phyloP scores from a whole-genome alignment of 257 asterid genomes.

The Lycium ferocissimum region DNA sequence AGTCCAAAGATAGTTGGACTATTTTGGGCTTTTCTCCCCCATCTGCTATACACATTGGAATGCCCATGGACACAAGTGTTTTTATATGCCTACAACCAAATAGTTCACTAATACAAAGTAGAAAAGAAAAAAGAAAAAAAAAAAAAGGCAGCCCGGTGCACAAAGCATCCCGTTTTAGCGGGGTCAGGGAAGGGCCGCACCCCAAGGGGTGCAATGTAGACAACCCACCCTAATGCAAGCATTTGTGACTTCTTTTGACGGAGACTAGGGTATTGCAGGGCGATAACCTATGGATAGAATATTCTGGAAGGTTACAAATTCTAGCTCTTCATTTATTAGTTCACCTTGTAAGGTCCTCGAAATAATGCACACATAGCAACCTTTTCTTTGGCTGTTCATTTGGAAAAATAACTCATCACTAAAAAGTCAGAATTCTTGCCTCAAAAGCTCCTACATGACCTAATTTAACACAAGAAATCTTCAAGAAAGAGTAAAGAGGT shows the following conservation, averaged over 20 bases:
- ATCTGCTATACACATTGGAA: background rate
- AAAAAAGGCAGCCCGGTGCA: too few species aligned
- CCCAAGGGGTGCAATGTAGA: too few species aligned
- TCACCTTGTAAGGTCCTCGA: background rate
- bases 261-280: background rate
- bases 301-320: background rate
- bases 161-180: too few species aligned
- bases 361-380: background rate
- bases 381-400: constrained; percentile 13
- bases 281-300: background rate
- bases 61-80: constrained; percentile 20
- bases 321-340: background rate
- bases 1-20: too few species aligned
- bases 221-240: too few species aligned
- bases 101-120: background rate
- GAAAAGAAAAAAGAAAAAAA: background rate
- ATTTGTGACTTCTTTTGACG: background rate
- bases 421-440: background rate
- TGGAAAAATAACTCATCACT: constrained; percentile 5
- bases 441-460: background rate
- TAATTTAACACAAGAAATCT: background rate
- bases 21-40: background rate
- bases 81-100: background rate
- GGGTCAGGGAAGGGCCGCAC: too few species aligned
- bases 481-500: background rate